Evolutionary conservation across 1,284 basidiomycete genomes (phyloP).

Genomic region (Marasmius sp.): DNA sequence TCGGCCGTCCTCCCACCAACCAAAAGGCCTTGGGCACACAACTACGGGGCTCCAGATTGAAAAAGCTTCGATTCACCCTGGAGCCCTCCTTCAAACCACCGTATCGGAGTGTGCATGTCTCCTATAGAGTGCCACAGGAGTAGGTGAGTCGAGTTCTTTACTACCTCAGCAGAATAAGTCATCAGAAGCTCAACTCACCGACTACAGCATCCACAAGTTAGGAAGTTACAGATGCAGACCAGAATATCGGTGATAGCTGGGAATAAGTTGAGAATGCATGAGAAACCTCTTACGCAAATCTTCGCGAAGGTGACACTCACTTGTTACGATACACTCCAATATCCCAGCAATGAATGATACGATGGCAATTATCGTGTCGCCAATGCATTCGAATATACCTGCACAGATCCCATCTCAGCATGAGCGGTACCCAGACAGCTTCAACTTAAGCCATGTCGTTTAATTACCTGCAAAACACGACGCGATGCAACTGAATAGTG

Average conservation of each 20-base stretch:
- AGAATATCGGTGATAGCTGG: slow-evolving; percentile 35
- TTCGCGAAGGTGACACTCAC: slow-evolving; percentile 24
- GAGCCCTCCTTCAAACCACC: not conserved
- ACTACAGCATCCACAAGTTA: slow-evolving; percentile 36
- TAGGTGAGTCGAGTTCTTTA: no score
- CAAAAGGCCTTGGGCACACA: not conserved
- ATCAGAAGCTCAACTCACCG: slow-evolving; percentile 19
- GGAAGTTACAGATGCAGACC: slow-evolving; percentile 34
- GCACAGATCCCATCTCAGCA: not conserved
- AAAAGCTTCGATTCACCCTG: not conserved
- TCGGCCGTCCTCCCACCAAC: not conserved
- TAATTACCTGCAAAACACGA: slow-evolving; percentile 34
- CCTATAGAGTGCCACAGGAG: not conserved
- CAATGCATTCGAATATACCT: slow-evolving; percentile 43
- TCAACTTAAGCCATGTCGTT: not conserved
- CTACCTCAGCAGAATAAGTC: no score
- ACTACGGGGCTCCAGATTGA: not conserved
- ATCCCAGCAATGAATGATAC: slow-evolving; percentile 39
- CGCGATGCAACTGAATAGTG: slow-evolving; percentile 22
- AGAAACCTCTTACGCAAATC: not conserved
- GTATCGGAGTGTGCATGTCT: not conserved
- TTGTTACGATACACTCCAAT: slow-evolving; percentile 43
- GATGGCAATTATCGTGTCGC: slow-evolving; percentile 38
- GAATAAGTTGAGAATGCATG: slow-evolving; percentile 1
- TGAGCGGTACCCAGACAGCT: not conserved